Conservation (phyloP, 2,329 filamentous ascomycete species). For the Stagonosporopsis cucurbitacearum region DNA sequence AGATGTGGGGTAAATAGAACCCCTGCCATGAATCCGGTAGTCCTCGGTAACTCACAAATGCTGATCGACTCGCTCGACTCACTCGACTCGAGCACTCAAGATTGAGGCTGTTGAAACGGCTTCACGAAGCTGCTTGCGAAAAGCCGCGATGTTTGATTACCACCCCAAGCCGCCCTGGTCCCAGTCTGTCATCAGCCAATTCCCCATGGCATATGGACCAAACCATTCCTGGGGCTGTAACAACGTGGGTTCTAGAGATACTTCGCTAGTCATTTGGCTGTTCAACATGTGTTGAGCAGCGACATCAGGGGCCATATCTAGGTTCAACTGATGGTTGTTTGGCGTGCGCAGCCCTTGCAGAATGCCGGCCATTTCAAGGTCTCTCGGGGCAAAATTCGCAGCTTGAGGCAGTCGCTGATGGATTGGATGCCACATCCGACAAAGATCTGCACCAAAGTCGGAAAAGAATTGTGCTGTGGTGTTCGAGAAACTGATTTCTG, state of each 20-base stretch:
- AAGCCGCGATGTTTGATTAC: slow-evolving; percentile 4
- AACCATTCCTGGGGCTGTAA: slow-evolving; percentile 43
- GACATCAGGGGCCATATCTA: slow-evolving; percentile 24
- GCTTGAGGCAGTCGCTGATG: slow-evolving; percentile 29
- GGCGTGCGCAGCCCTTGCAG: slow-evolving; percentile 39
- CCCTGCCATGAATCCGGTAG: slow-evolving; percentile 11
- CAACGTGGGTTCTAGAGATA: slow-evolving; percentile 34
- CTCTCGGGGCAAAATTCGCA: slow-evolving; percentile 27
- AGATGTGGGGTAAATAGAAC: slow-evolving; percentile 27
- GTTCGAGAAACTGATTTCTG: slow-evolving; percentile 35
- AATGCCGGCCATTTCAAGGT: slow-evolving; percentile 44
- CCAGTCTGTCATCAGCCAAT: slow-evolving; percentile 46
- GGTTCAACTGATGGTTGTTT: slow-evolving; percentile 27
- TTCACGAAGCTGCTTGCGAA: not conserved
- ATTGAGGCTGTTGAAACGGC: not conserved
- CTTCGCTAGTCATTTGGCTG: slow-evolving; percentile 20
- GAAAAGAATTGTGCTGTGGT: slow-evolving; percentile 40
- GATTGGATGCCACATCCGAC: slow-evolving; percentile 40
- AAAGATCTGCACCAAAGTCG: slow-evolving; percentile 42
- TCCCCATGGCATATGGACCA: slow-evolving; percentile 38
- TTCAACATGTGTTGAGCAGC: slow-evolving; percentile 26
- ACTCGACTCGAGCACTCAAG: not conserved
- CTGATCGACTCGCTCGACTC: not conserved
- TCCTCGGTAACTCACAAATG: slow-evolving; percentile 19
- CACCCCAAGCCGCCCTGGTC: slow-evolving; percentile 36